phyloP scores from a whole-genome alignment of 208 protist genomes.

The Porcisia deanei region DNA sequence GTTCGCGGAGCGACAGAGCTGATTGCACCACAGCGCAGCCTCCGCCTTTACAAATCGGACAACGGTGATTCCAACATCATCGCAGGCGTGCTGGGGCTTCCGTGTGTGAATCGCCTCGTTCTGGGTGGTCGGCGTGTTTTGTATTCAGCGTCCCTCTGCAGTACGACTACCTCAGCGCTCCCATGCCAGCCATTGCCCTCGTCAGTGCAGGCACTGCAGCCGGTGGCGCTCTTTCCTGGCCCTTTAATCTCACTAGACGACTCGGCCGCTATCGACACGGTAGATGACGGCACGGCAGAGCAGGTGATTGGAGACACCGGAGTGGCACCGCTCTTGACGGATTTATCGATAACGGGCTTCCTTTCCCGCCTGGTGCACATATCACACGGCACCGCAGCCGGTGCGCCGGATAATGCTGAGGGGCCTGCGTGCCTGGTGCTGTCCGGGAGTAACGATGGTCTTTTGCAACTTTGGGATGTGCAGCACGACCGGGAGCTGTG shows the following conservation, averaged over 20 bases:
- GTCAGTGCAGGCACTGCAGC: slow-evolving; percentile 4
- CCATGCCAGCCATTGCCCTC: slow-evolving; percentile 13
- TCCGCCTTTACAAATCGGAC: neutral
- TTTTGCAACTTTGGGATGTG: slow-evolving; percentile 86
- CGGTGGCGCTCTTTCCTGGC: slow-evolving; percentile 65
- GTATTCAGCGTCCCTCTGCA: slow-evolving; percentile 17
- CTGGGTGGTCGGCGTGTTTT: slow-evolving; percentile 19
- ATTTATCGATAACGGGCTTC: slow-evolving; percentile 24
- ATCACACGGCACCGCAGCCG: neutral
- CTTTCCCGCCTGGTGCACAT: slow-evolving; percentile 29
- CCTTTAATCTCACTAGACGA: slow-evolving; percentile 29
- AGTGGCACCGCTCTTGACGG: neutral
- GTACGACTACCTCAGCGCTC: slow-evolving; percentile 8
- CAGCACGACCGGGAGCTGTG: slow-evolving; percentile 55
- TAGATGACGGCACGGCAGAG: neutral
- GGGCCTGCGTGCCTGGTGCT: slow-evolving; percentile 33
- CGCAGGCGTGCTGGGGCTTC: slow-evolving; percentile 24
- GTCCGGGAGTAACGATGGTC: slow-evolving; percentile 72
- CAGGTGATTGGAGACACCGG: neutral
- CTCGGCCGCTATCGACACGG: neutral
- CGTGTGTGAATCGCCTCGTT: slow-evolving; percentile 7
- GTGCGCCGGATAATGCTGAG: neutral
- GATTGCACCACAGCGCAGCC: slow-evolving; percentile 6
- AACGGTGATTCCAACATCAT: slow-evolving; percentile 2
- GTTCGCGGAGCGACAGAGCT: neutral